These are phyloP conservation scores for Jackrogersella minutella DNA, from an alignment of 495 filamentous ascomycete genomes.

Conservation along the genomic window DNA sequence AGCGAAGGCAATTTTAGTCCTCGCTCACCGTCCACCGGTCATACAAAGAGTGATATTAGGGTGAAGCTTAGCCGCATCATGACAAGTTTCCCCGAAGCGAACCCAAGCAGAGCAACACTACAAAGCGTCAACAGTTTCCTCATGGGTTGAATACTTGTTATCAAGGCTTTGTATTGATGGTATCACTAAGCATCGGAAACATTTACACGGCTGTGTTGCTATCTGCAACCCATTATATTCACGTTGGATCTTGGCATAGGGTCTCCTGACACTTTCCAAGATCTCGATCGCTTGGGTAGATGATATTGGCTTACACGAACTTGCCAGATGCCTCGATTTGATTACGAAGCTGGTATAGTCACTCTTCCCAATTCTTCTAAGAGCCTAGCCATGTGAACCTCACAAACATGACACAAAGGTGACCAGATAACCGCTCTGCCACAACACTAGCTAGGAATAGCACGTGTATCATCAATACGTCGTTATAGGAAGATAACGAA, in stretches of 20 bases:
- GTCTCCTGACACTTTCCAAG: background rate
- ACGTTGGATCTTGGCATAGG: background rate
- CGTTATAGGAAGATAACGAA: background rate
- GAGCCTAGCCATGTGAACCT: background rate
- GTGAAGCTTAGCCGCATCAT: constrained; percentile 80
- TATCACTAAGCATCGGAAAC: background rate
- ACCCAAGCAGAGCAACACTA: constrained; percentile 80
- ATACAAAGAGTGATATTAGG: constrained; percentile 80
- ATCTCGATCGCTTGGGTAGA: background rate
- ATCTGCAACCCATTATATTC: background rate
- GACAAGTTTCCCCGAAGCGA: constrained; percentile 73
- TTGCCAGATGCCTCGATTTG: background rate
- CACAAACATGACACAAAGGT: background rate
- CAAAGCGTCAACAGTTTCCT: constrained; percentile 89
- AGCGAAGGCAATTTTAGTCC: constrained; percentile 41
- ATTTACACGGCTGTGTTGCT: background rate
- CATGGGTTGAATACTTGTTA: constrained; percentile 60
- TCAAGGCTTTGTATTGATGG: background rate
- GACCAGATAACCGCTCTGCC: background rate
- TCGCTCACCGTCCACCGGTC: constrained; percentile 40
- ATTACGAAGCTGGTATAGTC: no score
- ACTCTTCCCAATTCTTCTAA: no score
- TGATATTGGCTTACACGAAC: background rate
- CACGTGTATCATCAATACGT: background rate
- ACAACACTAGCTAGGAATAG: background rate